Evolutionary conservation across 2,329 filamentous ascomycete genomes (phyloP).

Genomic region (Fusarium sp.): DNA sequence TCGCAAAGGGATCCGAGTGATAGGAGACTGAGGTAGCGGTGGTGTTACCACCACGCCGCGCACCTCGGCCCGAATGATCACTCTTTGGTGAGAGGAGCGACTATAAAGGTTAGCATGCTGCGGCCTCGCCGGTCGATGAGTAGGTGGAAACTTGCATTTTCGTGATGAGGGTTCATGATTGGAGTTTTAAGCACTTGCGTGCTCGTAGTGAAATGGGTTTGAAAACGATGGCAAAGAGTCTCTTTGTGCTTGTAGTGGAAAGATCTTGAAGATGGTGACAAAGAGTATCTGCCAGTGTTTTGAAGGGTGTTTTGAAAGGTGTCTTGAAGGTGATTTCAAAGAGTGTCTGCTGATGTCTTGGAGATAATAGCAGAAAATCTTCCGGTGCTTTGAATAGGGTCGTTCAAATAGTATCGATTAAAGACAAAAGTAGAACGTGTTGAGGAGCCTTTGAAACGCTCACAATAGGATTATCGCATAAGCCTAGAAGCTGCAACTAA

Average conservation of each 20-base stretch:
- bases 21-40: constrained; percentile 27
- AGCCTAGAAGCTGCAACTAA: background rate
- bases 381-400: background rate
- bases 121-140: background rate
- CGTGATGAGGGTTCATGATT: constrained; percentile 26
- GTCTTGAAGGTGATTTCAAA: background rate
- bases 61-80: constrained; percentile 37
- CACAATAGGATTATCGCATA: background rate
- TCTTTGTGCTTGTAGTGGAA: background rate
- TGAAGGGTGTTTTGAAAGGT: background rate
- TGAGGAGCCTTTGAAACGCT: background rate
- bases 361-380: background rate
- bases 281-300: background rate
- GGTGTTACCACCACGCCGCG: constrained; percentile 28
- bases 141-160: constrained; percentile 15
- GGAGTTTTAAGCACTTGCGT: background rate
- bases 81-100: constrained; percentile 33
- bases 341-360: background rate
- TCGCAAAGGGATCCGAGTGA: constrained; percentile 24
- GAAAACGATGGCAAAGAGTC: background rate
- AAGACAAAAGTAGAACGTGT: background rate
- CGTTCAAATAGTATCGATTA: background rate
- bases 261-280: background rate
- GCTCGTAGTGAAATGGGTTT: background rate
- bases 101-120: constrained; percentile 21